Percentiles rank a stretch among this genome's conserved stretches.
phyloP scores from a whole-genome alignment of 1,284 basidiomycete species.

The Violaceomyces palustris region DNA sequence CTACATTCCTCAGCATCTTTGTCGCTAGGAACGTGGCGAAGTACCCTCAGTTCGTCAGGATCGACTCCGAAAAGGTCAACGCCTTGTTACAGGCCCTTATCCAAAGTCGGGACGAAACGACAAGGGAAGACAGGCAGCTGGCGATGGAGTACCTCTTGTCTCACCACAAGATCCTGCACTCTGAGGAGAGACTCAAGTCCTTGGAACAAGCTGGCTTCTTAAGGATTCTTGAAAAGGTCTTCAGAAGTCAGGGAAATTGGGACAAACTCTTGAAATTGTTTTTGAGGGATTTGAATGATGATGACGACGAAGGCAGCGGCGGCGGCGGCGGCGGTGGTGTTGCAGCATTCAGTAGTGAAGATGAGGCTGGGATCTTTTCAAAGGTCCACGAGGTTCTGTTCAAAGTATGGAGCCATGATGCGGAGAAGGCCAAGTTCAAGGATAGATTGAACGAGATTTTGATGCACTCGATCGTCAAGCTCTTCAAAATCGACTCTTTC shows the following conservation, averaged over 20 bases:
- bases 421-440: slow-evolving; percentile 2
- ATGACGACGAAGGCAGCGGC: neutral
- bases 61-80: slow-evolving; percentile 67
- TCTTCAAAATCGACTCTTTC: slow-evolving; percentile 64
- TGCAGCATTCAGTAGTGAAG: neutral
- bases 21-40: slow-evolving; percentile 93
- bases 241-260: slow-evolving; percentile 74
- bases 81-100: slow-evolving; percentile 64
- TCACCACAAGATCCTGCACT: slow-evolving; percentile 75
- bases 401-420: slow-evolving; percentile 1
- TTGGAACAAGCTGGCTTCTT: slow-evolving; percentile 84
- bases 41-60: slow-evolving; percentile 81
- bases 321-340: neutral
- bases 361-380: slow-evolving; percentile 1
- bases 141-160: slow-evolving; percentile 94
- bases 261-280: slow-evolving; percentile 46
- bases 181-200: slow-evolving; percentile 63
- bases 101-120: slow-evolving; percentile 48
- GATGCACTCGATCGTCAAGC: slow-evolving; percentile 27
- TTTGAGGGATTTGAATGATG: slow-evolving; percentile 5
- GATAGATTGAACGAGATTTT: slow-evolving; percentile 23
- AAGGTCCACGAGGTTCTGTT: slow-evolving; percentile 29
- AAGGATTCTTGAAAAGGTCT: slow-evolving; percentile 76
- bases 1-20: slow-evolving; percentile 91
- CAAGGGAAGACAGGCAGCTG: slow-evolving; percentile 86